Conservation (phyloP, 305 asterid species). For the Ajuga reptans region DNA sequence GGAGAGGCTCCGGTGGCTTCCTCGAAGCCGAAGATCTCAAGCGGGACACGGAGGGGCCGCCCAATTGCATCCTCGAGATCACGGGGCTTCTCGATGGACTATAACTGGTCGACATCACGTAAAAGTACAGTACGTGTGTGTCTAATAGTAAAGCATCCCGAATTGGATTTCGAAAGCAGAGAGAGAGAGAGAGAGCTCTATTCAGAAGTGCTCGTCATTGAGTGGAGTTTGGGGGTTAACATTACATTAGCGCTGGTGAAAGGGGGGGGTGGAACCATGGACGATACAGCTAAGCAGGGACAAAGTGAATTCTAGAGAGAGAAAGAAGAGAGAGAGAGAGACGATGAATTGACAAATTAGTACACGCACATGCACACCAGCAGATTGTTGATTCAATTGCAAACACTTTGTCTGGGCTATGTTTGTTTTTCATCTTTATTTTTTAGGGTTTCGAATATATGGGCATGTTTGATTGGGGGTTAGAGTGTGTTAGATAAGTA, state of each 20-base stretch:
- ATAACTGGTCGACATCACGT: slow-evolving; percentile 49
- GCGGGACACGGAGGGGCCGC: slow-evolving; percentile 53
- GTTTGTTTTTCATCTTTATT: too few species aligned
- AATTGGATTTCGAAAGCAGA: slow-evolving; percentile 13
- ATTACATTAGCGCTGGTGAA: slow-evolving; percentile 16
- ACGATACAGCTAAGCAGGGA: slow-evolving; percentile 18
- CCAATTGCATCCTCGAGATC: slow-evolving; percentile 69
- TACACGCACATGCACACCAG: background rate
- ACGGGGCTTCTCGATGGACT: slow-evolving; percentile 72
- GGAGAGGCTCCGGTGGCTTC: slow-evolving; percentile 99
- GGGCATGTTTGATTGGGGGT: too few species aligned
- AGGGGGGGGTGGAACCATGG: slow-evolving; percentile 16
- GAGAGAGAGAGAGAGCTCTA: slow-evolving; percentile 15
- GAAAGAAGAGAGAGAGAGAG: slow-evolving; percentile 6
- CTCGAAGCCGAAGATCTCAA: slow-evolving; percentile 76
- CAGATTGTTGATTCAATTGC: background rate
- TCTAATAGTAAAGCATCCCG: slow-evolving; percentile 18
- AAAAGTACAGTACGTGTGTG: slow-evolving; percentile 3
- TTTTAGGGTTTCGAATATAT: too few species aligned
- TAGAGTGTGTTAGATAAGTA: too few species aligned
- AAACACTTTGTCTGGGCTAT: background rate
- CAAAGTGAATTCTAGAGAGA: background rate
- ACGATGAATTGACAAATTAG: background rate
- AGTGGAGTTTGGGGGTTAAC: slow-evolving; percentile 18
- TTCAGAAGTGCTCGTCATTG: slow-evolving; percentile 11